Conservation (phyloP, 2,329 filamentous ascomycete species). For the Xylaria sp. region DNA sequence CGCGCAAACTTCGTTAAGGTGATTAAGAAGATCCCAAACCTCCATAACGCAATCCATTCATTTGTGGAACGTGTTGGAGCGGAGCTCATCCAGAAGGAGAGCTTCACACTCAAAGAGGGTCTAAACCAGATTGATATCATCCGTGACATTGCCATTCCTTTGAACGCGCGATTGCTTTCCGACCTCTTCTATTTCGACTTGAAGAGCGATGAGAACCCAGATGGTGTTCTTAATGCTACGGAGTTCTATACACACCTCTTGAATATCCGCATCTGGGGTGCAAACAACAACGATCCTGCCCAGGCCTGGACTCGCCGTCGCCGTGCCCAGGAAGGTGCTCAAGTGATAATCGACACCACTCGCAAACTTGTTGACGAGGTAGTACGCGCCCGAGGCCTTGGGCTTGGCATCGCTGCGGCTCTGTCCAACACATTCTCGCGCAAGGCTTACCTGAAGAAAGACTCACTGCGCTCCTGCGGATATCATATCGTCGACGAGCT, state of each 20-base stretch:
- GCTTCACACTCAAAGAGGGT: constrained; percentile 52
- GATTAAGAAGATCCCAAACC: constrained; percentile 51
- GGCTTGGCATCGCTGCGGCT: constrained; percentile 43
- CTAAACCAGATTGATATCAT: constrained; percentile 57
- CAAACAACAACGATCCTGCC: constrained; percentile 60
- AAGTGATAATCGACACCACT: constrained; percentile 54
- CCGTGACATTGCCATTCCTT: constrained; percentile 68
- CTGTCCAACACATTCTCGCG: constrained; percentile 47
- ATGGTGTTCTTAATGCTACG: constrained; percentile 56
- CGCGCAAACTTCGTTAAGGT: constrained; percentile 49
- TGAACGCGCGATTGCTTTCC: constrained; percentile 65
- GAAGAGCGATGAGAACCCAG: constrained; percentile 64
- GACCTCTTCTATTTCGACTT: constrained; percentile 70
- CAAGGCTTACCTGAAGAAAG: constrained; percentile 49
- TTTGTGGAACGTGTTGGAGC: constrained; percentile 52
- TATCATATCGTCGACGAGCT: constrained; percentile 54
- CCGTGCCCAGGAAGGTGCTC: constrained; percentile 55
- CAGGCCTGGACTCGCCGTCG: constrained; percentile 60
- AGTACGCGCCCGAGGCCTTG: constrained; percentile 47
- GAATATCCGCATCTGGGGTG: constrained; percentile 59
- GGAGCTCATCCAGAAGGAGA: constrained; percentile 56
- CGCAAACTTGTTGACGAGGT: constrained; percentile 55
- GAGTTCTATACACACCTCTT: constrained; percentile 58
- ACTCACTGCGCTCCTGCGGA: constrained; percentile 55
- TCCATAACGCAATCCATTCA: constrained; percentile 48